phyloP scores from a whole-genome alignment of 2,329 filamentous ascomycete species.

The Botryotinia narcissicola region DNA sequence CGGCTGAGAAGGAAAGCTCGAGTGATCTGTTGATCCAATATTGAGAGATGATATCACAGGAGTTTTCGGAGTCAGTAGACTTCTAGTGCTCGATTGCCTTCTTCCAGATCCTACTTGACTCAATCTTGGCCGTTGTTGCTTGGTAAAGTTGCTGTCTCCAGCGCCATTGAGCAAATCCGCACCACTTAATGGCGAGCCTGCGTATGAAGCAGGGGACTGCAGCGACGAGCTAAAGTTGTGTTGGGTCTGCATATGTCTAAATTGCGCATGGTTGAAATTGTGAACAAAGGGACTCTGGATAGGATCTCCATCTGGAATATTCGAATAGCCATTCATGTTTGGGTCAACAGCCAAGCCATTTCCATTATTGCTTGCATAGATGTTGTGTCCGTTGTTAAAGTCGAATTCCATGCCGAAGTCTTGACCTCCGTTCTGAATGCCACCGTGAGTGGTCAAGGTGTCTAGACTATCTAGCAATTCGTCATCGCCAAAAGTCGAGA shows the following conservation, averaged over 20 bases:
- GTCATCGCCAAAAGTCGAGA: conserved; percentile 80
- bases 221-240: conserved; percentile 55
- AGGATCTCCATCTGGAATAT: conserved; percentile 86
- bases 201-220: conserved; percentile 52
- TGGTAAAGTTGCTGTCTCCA: conserved; percentile 51
- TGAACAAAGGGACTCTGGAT: conserved; percentile 87
- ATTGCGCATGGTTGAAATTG: conserved; percentile 75
- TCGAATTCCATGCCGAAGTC: conserved; percentile 59
- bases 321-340: conserved; percentile 76
- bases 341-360: conserved; percentile 61
- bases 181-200: conserved; percentile 49
- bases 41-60: conserved; percentile 69
- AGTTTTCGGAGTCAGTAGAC: conserved; percentile 85
- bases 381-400: conserved; percentile 54
- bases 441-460: conserved; percentile 46
- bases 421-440: conserved; percentile 53
- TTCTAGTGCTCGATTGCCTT: conserved; percentile 71
- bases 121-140: conserved; percentile 57
- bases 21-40: conserved; percentile 61
- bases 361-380: conserved; percentile 55
- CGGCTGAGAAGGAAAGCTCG: conserved; percentile 72
- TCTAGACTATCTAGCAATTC: conserved; percentile 76
- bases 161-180: conserved; percentile 48
- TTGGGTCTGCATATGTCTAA: conserved; percentile 63
- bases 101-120: conserved; percentile 61